These are phyloP conservation scores for Pulveroboletus ravenelii DNA, from an alignment of 768 basidiomycete species.

Conservation along the genomic window DNA sequence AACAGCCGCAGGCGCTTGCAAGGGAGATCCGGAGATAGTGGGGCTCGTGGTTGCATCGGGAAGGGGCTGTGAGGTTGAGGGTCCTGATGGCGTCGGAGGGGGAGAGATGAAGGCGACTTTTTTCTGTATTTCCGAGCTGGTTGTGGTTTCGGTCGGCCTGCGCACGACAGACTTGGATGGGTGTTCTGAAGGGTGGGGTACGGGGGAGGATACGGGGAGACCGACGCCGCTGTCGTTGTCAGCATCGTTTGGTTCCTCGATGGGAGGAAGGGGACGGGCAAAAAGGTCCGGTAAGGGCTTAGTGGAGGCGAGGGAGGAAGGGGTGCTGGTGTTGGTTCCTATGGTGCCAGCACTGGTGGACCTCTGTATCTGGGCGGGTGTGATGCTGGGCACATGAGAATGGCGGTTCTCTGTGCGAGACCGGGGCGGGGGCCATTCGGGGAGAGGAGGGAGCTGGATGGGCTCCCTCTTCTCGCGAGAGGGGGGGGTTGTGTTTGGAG, in stretches of 20 bases:
- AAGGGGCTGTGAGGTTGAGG: constrained; percentile 45
- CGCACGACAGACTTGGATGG: constrained; percentile 31
- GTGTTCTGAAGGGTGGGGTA: constrained; percentile 22
- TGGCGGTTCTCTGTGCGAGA: constrained; percentile 21
- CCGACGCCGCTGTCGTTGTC: constrained; percentile 34
- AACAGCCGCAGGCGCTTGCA: constrained; percentile 26
- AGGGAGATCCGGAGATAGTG: constrained; percentile 29
- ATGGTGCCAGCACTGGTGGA: constrained; percentile 27
- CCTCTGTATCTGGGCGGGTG: constrained; percentile 25
- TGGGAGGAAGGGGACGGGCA: constrained; percentile 43
- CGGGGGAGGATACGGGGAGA: constrained; percentile 32
- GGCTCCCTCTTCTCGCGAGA: constrained; percentile 56
- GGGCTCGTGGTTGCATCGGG: constrained; percentile 41
- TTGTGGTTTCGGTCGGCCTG: constrained; percentile 34
- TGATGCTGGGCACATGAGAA: constrained; percentile 10
- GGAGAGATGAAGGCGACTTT: constrained; percentile 88
- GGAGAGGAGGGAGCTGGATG: constrained; percentile 52
- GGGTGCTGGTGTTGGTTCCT: constrained; percentile 36
- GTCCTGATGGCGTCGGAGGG: constrained; percentile 59
- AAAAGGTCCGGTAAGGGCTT: constrained; percentile 74
- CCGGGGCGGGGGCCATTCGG: constrained; percentile 58
- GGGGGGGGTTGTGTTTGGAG: constrained; percentile 22
- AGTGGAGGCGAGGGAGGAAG: constrained; percentile 45
- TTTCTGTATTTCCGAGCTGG: constrained; percentile 56
- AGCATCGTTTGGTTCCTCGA: constrained; percentile 38